These are phyloP conservation scores for Carallia brachiata DNA, from an alignment of 345 rosid species.

Conservation along the genomic window DNA sequence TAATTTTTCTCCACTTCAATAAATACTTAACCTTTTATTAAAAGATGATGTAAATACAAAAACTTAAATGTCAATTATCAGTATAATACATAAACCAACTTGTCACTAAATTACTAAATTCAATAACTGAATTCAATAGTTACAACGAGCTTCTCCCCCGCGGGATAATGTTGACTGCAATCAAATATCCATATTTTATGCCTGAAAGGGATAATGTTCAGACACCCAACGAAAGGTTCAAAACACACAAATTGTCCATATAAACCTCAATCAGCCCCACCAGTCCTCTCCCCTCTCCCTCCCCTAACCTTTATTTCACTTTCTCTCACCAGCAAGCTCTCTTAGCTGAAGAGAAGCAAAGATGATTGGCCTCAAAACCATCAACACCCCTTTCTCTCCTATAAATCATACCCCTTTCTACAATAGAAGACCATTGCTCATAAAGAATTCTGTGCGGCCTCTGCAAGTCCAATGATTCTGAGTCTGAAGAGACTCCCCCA, in stretches of 20 bases:
- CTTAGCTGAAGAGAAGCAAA: background rate
- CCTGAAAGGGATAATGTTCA: background rate
- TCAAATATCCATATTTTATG: no score
- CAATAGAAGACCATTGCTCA: constrained; percentile 23
- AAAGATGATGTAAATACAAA: no score
- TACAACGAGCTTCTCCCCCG: no score
- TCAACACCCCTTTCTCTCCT: constrained; percentile 31
- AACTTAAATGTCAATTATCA: no score
- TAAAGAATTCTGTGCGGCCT: constrained; percentile 31
- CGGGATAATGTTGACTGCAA: no score
- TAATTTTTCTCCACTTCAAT: no score
- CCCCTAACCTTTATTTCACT: background rate
- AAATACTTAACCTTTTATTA: no score
- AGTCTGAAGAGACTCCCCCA: constrained; percentile 34
- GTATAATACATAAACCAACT: no score
- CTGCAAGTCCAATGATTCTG: constrained; percentile 44
- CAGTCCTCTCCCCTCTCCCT: background rate
- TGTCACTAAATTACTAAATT: no score
- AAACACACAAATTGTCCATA: constrained; percentile 3
- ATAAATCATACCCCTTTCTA: constrained; percentile 23
- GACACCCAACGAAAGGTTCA: constrained; percentile 31
- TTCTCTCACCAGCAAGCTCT: background rate
- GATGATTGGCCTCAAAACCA: constrained; percentile 46
- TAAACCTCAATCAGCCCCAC: background rate
- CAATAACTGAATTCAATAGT: no score